Evolutionary conservation across 2,329 filamentous ascomycete species (phyloP), one percentile per base, ranked within the genome.

Genomic region (Emmonsiellopsis sp.): DNA sequence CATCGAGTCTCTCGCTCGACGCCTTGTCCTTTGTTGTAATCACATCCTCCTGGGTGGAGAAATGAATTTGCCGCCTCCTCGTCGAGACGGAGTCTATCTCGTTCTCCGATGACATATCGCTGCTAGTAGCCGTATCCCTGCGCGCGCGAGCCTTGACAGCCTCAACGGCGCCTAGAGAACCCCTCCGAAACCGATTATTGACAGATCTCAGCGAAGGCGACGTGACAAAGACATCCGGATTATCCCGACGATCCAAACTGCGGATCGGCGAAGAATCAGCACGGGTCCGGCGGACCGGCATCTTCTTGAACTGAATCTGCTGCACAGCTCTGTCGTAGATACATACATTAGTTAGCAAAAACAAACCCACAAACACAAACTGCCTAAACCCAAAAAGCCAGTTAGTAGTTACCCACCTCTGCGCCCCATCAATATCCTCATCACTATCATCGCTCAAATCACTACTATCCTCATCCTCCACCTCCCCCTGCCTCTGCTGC

Each of bases 301-400:
- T 92, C 71, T 97, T 97, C 48, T 87, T 84, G 70, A 98, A 98
- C 65, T 92, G 91, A 67, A 97, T 95, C 68, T 94, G 88, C 66
- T 94, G 88, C 2, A 86, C 86, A 44, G 87, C 86, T 52, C 86
- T 77, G 49, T 5, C 21, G 17, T 17, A 17, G 17, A 27, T 27
- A 27, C 21, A 27, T 27, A 46, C 31, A 13, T 9, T 13, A 27
- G 42, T 52, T 52, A 42, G 53, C 5, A 17, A 11, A 10, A 9
- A 14, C 6, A 3, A 11, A 11, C 14, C 37, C 21, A 27, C 21
- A 27, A 27, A 27, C 21, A 27, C 21, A 27, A 17, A 17, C 21
- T 5, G 21, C 21, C 3, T 27, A 5, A 27, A 27, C 21, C 21
- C 21, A 27, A 27, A 27, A 27, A 27, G 21, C 21, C 5, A 27